Conservation (phyloP, 495 filamentous ascomycete species). For the Achaetomiella virescens region DNA sequence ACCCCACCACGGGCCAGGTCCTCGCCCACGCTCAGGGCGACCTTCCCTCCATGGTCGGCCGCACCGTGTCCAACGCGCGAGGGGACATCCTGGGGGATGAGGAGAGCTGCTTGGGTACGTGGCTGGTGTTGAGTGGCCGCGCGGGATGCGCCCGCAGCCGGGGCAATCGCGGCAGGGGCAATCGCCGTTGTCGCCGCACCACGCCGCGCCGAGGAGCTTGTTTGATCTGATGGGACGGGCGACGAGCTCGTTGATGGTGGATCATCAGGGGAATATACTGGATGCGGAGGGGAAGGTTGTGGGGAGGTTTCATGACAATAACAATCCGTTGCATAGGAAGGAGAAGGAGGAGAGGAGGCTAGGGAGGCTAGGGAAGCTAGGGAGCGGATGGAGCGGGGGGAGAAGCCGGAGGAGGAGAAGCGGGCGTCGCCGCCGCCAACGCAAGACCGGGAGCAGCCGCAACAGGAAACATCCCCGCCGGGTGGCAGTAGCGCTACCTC, state of each 20-base stretch:
- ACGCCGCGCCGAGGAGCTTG: slow-evolving; percentile 24
- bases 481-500: too few relatives aligned
- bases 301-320: slow-evolving; percentile 40
- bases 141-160: too few relatives aligned
- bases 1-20: slow-evolving; percentile 42
- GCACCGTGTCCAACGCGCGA: slow-evolving; percentile 32
- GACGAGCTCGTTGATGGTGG: slow-evolving; percentile 38
- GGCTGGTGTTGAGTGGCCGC: slow-evolving; percentile 35
- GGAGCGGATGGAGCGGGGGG: not conserved
- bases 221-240: slow-evolving; percentile 30
- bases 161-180: too few relatives aligned
- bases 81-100: slow-evolving; percentile 42
- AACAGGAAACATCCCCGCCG: not conserved
- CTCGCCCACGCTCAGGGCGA: slow-evolving; percentile 42
- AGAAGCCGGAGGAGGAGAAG: not conserved
- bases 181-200: not conserved
- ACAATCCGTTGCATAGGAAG: slow-evolving; percentile 27
- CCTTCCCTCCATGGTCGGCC: slow-evolving; percentile 42
- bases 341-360: slow-evolving; percentile 18
- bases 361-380: not conserved
- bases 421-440: not conserved
- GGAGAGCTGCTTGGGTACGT: slow-evolving; percentile 45
- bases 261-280: slow-evolving; percentile 41
- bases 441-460: not conserved
- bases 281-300: slow-evolving; percentile 38